These are phyloP conservation scores for Colletotrichum gloeosporioides DNA, from an alignment of 2,329 filamentous ascomycete species.

Conservation along the genomic window DNA sequence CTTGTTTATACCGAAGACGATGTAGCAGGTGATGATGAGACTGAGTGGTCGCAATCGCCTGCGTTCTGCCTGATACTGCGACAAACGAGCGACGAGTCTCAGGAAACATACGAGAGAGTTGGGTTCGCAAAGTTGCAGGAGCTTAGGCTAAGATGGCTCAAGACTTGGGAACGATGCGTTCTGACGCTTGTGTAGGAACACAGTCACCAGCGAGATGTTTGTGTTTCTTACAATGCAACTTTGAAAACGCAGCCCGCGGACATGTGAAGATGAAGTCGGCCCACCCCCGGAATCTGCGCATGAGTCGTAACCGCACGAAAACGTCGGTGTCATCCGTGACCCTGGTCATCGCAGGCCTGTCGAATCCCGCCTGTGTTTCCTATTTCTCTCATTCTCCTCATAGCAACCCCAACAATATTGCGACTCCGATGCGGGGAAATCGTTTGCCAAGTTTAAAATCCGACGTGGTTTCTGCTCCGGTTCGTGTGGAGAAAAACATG, in stretches of 20 bases:
- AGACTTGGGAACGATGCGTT: background rate
- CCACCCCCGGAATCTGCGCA: background rate
- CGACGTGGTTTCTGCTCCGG: background rate
- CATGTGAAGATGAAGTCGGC: background rate
- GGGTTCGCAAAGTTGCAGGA: background rate
- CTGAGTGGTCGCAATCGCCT: background rate
- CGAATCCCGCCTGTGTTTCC: background rate
- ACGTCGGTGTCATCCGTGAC: background rate
- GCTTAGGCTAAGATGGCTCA: background rate
- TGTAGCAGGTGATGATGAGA: background rate
- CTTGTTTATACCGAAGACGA: background rate
- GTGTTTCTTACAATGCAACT: background rate
- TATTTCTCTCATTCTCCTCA: background rate
- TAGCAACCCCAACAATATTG: background rate
- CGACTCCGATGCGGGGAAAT: constrained; percentile 7
- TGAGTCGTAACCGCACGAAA: background rate
- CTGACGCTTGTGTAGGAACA: background rate
- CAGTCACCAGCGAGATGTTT: background rate
- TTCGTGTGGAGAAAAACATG: background rate
- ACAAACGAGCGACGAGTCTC: rapidly evolving
- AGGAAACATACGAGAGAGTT: background rate
- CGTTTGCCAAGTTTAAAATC: background rate
- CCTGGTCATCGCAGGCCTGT: background rate
- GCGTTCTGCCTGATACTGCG: background rate
- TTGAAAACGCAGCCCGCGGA: too few relatives aligned